These are phyloP conservation scores for Scedosporium aurantiacum DNA, from an alignment of 2,329 filamentous ascomycete genomes.

Conservation along the genomic window DNA sequence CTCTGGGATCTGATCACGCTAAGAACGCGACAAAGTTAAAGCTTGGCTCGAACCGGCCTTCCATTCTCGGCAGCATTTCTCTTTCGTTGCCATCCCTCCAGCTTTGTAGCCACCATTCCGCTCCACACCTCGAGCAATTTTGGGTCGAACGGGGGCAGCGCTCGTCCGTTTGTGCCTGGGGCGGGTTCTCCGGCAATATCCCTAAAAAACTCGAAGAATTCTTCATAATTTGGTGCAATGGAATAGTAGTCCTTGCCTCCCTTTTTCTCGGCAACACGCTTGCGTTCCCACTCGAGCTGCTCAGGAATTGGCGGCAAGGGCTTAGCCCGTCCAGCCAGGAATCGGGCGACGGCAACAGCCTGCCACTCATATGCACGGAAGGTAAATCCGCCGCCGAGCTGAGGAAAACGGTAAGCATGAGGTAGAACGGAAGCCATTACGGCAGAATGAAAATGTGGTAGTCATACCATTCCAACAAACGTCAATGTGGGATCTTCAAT, in stretches of 20 bases:
- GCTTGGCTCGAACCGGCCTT: neutral
- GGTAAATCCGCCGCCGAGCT: slow-evolving; percentile 24
- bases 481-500: slow-evolving; percentile 23
- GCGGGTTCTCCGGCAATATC: slow-evolving; percentile 29
- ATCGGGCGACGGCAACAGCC: slow-evolving; percentile 23
- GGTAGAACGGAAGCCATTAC: neutral
- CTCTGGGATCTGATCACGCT: too few species aligned
- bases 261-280: slow-evolving; percentile 16
- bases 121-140: slow-evolving; percentile 19
- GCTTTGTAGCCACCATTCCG: neutral
- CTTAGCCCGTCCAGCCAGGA: slow-evolving; percentile 20
- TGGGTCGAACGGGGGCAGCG: slow-evolving; percentile 29
- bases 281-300: slow-evolving; percentile 21
- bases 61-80: neutral
- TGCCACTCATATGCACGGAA: slow-evolving; percentile 28
- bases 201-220: slow-evolving; percentile 28
- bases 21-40: too few species aligned
- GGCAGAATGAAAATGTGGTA: neutral
- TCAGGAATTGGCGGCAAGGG: slow-evolving; percentile 16
- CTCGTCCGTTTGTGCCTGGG: slow-evolving; percentile 23
- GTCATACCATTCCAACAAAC: slow-evolving; percentile 23
- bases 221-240: slow-evolving; percentile 22
- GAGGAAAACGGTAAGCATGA: neutral
- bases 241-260: slow-evolving; percentile 23
- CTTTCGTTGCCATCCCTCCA: neutral